Percentiles rank a stretch among this genome's conserved stretches.
phyloP scores from a whole-genome alignment of 1,284 basidiomycete genomes.

The Papiliotrema terrestris region DNA sequence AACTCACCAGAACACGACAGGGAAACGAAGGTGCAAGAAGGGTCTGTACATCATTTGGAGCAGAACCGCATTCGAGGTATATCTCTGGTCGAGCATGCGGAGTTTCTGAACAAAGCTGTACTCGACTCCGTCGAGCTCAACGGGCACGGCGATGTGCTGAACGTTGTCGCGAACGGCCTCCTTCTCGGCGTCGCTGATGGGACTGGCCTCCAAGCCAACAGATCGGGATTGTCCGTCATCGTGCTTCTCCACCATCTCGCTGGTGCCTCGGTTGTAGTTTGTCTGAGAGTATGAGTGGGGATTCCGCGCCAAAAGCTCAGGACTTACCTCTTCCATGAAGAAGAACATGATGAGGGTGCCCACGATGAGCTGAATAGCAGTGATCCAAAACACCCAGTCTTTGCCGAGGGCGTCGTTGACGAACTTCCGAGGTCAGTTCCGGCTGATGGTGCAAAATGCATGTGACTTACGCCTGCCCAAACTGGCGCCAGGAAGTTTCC shows the following conservation, averaged over 20 bases:
- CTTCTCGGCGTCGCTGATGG: background rate
- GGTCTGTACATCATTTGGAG: slow-evolving; percentile 16
- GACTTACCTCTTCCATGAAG: slow-evolving; percentile 17
- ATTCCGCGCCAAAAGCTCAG: background rate
- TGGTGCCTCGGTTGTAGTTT: slow-evolving; percentile 20
- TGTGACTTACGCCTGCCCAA: slow-evolving; percentile 10
- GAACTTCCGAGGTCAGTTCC: slow-evolving; percentile 2
- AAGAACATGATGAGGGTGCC: slow-evolving; percentile 13
- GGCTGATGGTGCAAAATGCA: background rate
- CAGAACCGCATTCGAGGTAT: slow-evolving; percentile 5
- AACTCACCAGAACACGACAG: slow-evolving; percentile 17
- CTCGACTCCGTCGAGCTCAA: background rate
- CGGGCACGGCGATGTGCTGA: background rate
- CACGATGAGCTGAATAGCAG: slow-evolving; percentile 9
- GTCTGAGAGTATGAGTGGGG: slow-evolving; percentile 5
- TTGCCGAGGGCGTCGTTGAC: slow-evolving; percentile 18
- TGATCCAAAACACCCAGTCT: slow-evolving; percentile 21
- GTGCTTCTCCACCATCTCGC: slow-evolving; percentile 8
- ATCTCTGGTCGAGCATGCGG: slow-evolving; percentile 9
- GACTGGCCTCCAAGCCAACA: background rate
- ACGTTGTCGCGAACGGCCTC: background rate
- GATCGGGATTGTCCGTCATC: background rate
- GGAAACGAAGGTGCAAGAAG: slow-evolving; percentile 11
- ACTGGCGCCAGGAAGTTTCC: slow-evolving; percentile 14
- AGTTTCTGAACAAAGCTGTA: slow-evolving; percentile 6